Base-by-base conservation (phyloP, 768 basidiomycete genomes). In the Floccularia luteovirens region DNA sequence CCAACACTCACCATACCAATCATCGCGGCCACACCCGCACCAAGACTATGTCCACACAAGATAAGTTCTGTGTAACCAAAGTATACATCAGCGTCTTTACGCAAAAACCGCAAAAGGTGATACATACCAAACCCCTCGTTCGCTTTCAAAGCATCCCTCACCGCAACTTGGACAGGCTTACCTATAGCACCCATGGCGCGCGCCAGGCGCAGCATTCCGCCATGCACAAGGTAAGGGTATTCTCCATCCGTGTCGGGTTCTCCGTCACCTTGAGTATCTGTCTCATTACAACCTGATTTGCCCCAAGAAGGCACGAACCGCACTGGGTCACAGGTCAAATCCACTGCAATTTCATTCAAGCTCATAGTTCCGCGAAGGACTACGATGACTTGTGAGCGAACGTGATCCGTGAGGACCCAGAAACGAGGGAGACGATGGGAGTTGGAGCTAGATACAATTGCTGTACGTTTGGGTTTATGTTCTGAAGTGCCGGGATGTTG, bases 331-430 rank as follows among this genome's bases (percentile, higher is more conserved):
- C 89, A 90, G 0, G 87, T 86, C 35, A 90, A 67, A 60, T 90
- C 87, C 7, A 85, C 86, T 12, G 87, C 88, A 3, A 90, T 74
- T 58, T 90, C 88, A 49, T 90, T 90, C 31, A 91, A 64, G 2
- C 82, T 84, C 85, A 90, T 85, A 2, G 89, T 91, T 10, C 88
- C 80, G 61, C 83, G 66, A 33, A 86, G 63, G 12, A 90, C 83
- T 19, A 90, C 72, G 7, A 90, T 82, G 35, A 90, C 72, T 54
- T 90, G 82, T 3, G 61, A 63, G 27, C 88, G 69, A 32, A 69
- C 69, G 51, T 91, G 82, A 54, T 90, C 89, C 0, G 85, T 89
- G 14, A 91, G 66, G 3, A 90, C 80, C 87, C 89, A 90, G 55
- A 82, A 90, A 24, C 85, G 69, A 2, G 89, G 88, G 79, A 88